These are phyloP conservation scores for Neoboletus subvelutipes DNA, from an alignment of 768 basidiomycete species.

Conservation along the genomic window DNA sequence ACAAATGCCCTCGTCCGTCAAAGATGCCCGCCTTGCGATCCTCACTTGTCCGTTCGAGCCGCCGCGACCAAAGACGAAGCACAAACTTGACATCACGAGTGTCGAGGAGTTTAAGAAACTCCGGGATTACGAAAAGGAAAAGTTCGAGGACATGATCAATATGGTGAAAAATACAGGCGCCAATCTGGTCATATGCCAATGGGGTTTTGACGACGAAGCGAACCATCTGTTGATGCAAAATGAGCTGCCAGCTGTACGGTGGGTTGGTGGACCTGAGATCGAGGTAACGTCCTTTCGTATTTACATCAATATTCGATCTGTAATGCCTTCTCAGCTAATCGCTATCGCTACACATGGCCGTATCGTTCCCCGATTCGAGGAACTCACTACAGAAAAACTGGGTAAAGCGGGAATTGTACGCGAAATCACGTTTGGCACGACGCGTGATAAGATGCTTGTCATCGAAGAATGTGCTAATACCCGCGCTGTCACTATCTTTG, in stretches of 20 bases:
- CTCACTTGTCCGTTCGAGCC: conserved; percentile 99
- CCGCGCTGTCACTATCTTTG: conserved; percentile 95
- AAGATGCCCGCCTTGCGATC: conserved; percentile 91
- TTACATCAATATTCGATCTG: background rate
- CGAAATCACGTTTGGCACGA: conserved; percentile 95
- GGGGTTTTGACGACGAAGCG: conserved; percentile 99
- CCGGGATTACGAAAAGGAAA: conserved; percentile 92
- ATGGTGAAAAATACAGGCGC: conserved; percentile 95
- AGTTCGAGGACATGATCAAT: conserved; percentile 97
- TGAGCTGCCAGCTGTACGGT: conserved; percentile 93
- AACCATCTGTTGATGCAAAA: conserved; percentile 99
- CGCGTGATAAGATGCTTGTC: conserved; percentile 98
- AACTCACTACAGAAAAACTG: conserved; percentile 86
- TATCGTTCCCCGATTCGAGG: conserved; percentile 98
- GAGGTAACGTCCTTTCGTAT: conserved; percentile 54
- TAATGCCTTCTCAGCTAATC: conserved; percentile 61
- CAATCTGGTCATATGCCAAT: conserved; percentile 98
- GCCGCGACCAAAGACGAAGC: conserved; percentile 98
- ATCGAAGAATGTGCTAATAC: conserved; percentile 99
- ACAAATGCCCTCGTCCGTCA: conserved; percentile 90
- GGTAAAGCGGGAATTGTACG: conserved; percentile 92
- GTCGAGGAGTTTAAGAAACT: conserved; percentile 98
- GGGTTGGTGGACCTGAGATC: conserved; percentile 99
- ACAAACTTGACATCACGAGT: conserved; percentile 94
- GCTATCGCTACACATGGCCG: conserved; percentile 98